Base-by-base conservation (phyloP, 2,329 filamentous ascomycete genomes). In the Sordariomycetes sp. region DNA sequence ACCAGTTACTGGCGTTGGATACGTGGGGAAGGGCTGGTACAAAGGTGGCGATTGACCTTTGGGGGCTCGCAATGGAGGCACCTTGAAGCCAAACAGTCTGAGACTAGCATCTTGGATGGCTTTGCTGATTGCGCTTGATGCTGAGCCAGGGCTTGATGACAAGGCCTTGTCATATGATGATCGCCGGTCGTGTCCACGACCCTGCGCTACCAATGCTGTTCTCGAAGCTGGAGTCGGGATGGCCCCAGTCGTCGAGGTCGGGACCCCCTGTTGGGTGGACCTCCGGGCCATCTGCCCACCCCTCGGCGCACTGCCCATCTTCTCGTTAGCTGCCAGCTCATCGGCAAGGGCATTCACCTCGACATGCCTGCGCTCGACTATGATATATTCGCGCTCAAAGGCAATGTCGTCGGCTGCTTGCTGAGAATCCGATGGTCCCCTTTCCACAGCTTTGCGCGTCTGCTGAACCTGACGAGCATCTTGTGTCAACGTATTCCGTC, bases 311-410 rank as follows among this genome's bases (percentile, higher is more conserved):
- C n/a, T n/a, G 15, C 48, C 70, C 16, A 79, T 60, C 32, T 78
- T 78, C 31, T 84, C 83, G 49, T 84, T 90, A 34, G 87, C 83
- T 29, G 86, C 88, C 51, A 98, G 67, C 58, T 96, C 90, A 57
- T 98, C 92, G 16, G 92, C 92, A 49, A 98, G 82, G 3, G 92
- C 92, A 55, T 98, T 96, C 33, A 98, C 90, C 56, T 96, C 90
- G 9, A 98, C 88, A 15, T 87, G 83, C 43, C 82, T 79, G 64
- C 95, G 94, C 62, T 98, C 92, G 10, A 98, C 86, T 18, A 96
- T 70, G 15, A 98, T 90, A 48, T 96, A 98, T 44, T 96, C 92
- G 43, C 90, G 78, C 53, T 94, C 88, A 46, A 94, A 83, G 2
- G 84, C 84, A 32, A 93, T 79, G 43, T 96, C 90, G 47, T 94